Percentiles rank a stretch among this genome's conserved stretches.
Evolutionary conservation across 2,329 filamentous ascomycete genomes (phyloP).

Genomic region (Magnaporthales sp.): DNA sequence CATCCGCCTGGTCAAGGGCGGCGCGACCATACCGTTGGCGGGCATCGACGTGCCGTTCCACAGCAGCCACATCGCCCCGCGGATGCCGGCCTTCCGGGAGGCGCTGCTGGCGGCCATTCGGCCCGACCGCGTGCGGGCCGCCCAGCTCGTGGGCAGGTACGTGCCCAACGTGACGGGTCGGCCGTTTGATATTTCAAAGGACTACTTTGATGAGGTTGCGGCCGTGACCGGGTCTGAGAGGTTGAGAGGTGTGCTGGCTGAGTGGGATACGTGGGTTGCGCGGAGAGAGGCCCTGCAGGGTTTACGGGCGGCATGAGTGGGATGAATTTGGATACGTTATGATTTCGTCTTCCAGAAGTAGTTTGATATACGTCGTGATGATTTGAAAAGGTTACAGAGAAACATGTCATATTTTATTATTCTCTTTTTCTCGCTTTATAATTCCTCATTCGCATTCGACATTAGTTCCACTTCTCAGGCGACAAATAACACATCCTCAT

Average conservation of each 20-base stretch:
- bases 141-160: conserved; percentile 20
- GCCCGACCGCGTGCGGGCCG: conserved; percentile 14
- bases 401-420: too few relatives aligned
- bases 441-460: too few relatives aligned
- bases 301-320: too few relatives aligned
- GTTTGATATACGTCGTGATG: too few relatives aligned
- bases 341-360: too few relatives aligned
- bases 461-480: too few relatives aligned
- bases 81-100: neutral
- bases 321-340: too few relatives aligned
- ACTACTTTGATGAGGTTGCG: neutral
- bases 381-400: too few relatives aligned
- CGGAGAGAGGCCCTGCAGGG: neutral
- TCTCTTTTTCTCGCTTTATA: too few relatives aligned
- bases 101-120: conserved; percentile 15
- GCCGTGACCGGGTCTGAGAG: neutral
- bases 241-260: neutral
- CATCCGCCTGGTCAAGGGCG: conserved; percentile 14
- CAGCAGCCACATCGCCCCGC: conserved; percentile 10
- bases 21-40: conserved; percentile 19
- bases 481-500: too few relatives aligned
- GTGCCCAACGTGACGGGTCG: conserved; percentile 25
- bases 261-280: neutral
- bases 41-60: conserved; percentile 25
- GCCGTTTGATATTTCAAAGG: conserved; percentile 15